Evolutionary conservation across 306 rosid species (phyloP), one percentile per base, ranked within the genome.

Genomic region (Vicia villosa): DNA sequence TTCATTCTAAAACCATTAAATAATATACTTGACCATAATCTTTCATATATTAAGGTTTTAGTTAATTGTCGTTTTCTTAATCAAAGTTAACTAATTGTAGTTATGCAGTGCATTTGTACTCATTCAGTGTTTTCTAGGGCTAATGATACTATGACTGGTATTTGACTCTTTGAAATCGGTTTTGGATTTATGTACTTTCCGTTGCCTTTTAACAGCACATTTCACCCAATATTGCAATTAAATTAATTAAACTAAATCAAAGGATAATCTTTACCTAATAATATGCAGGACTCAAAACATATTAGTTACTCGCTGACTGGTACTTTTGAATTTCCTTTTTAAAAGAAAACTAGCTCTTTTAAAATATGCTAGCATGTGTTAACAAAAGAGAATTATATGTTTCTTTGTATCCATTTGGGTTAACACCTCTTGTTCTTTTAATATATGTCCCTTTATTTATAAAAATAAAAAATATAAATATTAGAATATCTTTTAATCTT

Each of bases 41-140:
- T 12, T 13, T 40, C 4, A 12, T 42, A 43, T 4, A 43, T 43
- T 43, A 43, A 42, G 49, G 17, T 43, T 14, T 40, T 43, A 42
- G 15, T 8, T 42, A 13, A 42, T 42, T 42, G 47, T 42, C 47
- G 47, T 42, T 41, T 41, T 41, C n/a, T 10, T 10, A 10, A 41
- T 41, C 46, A 41, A 10, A 12, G 14, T 40, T 40, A 40, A 41
- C 46, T 41, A 41, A 41, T 41, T 41, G 14, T 11, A 10, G 46
- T 41, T 41, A 41, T 7, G 37, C 7, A 34, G 38, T 34, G 38
- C 38, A 34, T 34, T 34, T 58, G 30, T 11, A 63, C 60, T 81
- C 19, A 38, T 73, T 77, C 76, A 81, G 22, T 40, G 42, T 50
- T 70, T 72, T 51, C 41, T 77, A 77, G 64, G 77, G 74, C 63